Evolutionary conservation across 345 rosid species (phyloP), one percentile per base, ranked within the genome.

Genomic region (Isatis tinctoria): DNA sequence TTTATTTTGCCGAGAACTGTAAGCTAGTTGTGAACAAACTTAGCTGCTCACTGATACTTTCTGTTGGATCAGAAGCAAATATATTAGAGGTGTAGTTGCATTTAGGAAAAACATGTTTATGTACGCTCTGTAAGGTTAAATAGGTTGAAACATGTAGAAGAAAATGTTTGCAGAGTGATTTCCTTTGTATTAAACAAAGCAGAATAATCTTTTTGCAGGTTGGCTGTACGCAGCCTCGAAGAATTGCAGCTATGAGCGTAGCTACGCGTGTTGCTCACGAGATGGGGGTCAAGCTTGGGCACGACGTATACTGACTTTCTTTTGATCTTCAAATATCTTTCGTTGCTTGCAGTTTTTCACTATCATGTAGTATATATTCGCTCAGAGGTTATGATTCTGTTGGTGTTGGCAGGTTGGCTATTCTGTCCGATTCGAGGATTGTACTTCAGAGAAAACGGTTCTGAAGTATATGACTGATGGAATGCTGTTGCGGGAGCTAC

Each of bases 201-300:
- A n/a, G n/a, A n/a, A n/a, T n/a, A n/a, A n/a, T 18, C 10, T 11
- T 16, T 66, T 54, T 56, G 35, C 80, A 90, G 96, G 63, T 87
- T 73, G 97, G 93, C 49, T 91, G 97, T 72, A 92, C 97, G 24
- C 97, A 89, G 79, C 97, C 93, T 45, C 84, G 91, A 47, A 72
- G 93, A 61, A 88, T 91, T 73, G 97, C 97, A 40, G 97, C 97
- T 20, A 91, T 89, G 97, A 91, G 96, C 67, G 96, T 91, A 51
- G 83, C 97, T 76, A 90, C 92, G 37, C 86, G 97, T 74, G 97
- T 92, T 81, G 83, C 97, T n/a, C n/a, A n/a, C n/a, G n/a, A n/a
- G n/a, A n/a, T n/a, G n/a, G n/a, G n/a, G n/a, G n/a, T n/a, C n/a
- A 92, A 92, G 75, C 97, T 92, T 80, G 96, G 97, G 39, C 96